Base-by-base conservation (phyloP, 108 stramenopile genomes). In the Nannochloropsis oceanica region DNA sequence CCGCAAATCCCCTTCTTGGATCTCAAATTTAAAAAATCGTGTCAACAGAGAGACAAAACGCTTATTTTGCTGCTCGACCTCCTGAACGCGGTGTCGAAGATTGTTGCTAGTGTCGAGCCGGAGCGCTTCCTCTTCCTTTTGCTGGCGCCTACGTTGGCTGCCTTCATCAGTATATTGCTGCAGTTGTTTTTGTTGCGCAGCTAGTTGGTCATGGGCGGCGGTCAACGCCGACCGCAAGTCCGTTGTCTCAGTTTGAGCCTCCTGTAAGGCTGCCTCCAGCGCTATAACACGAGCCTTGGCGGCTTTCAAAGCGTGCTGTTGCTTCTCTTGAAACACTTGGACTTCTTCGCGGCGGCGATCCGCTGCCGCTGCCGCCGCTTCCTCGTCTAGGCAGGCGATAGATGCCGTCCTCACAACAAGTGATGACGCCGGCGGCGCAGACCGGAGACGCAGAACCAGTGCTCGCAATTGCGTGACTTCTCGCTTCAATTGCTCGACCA, bases 1-100 rank as follows among this genome's bases (percentile, higher is more conserved):
- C 81, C 84, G 87, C 26, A 92, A 79, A 18, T 91, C 89, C 34
- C 91, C 89, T 73, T 92, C 91, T 86, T 92, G 91, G 25, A 92
- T 90, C 24, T 92, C 91, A 44, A 92, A 92, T 25, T 42, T 44
- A 43, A 92, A 92, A 50, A 92, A 92, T 14, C 80, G 43, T 13
- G 43, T 42, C 42, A 86, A 79, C 46, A 73, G 81, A 14, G 44
- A 26, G 24, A 24, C 13, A 26, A 86, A 0, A 0, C 85, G 5
- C 11, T 43, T 24, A 13, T 83, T 50, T 42, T 59, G 43, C 34
- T 43, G 13, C 83, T 86, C 34, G 22, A 20, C 59, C 18, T 80
- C 83, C 27, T 22, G 25, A n/a, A 25, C 18, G 43, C 42, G 44
- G 26, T 26, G 24, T 22, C 44, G 26, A 27, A 42, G 82, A 50